Percentiles rank a stretch among this genome's conserved stretches.
Conservation (phyloP, 2,329 filamentous ascomycete genomes). For the Scedosporium aurantiacum region DNA sequence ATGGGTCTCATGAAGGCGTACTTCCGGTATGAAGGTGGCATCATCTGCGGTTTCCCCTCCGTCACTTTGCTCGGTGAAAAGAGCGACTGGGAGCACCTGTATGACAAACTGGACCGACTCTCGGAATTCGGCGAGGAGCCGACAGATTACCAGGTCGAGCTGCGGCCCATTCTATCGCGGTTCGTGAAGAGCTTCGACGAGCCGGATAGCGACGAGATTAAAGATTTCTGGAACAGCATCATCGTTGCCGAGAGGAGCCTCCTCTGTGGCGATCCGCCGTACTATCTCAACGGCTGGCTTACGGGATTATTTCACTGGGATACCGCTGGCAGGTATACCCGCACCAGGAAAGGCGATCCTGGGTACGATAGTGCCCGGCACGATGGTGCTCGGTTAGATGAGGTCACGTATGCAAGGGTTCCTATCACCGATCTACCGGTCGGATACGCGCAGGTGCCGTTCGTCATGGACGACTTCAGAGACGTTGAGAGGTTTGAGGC, state of each 20-base stretch:
- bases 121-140: constrained; percentile 32
- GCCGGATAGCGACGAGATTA: constrained; percentile 19
- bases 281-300: constrained; percentile 34
- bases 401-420: constrained; percentile 4
- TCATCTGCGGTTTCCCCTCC: constrained; percentile 31
- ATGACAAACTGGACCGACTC: constrained; percentile 27
- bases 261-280: constrained; percentile 15
- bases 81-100: constrained; percentile 29
- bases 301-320: constrained; percentile 36
- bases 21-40: constrained; percentile 23
- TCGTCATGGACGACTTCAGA: constrained; percentile 4
- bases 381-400: neutral
- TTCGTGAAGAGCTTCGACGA: constrained; percentile 34
- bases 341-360: neutral
- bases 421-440: neutral
- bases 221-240: constrained; percentile 32
- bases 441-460: constrained; percentile 4
- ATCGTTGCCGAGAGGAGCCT: constrained; percentile 22
- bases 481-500: constrained; percentile 7
- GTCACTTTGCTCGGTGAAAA: constrained; percentile 28
- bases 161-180: constrained; percentile 31
- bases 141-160: constrained; percentile 22
- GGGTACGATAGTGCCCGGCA: neutral
- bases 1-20: constrained; percentile 32
- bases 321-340: constrained; percentile 17